A percentile compares a stretch with the other conserved stretches of the same genome.
Conservation (phyloP, 352 stramenopile genomes). For the Phytophthora rubi region DNA sequence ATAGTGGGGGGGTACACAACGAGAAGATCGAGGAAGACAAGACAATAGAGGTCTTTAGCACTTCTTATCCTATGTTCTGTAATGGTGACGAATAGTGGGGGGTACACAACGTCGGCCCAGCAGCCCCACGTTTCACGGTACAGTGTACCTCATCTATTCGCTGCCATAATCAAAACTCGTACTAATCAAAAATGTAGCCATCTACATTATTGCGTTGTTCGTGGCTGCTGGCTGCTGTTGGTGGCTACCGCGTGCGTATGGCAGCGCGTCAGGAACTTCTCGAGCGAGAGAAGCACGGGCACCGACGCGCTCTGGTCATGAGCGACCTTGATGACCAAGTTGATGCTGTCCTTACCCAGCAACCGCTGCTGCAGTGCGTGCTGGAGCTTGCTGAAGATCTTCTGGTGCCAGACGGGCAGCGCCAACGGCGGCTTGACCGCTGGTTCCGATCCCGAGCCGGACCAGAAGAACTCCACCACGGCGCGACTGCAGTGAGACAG, state of each 20-base stretch:
- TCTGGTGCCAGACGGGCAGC: conserved; percentile 57
- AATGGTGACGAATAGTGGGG: too few species aligned
- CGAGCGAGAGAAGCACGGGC: conserved; percentile 42
- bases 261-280: conserved; percentile 55
- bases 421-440: background rate
- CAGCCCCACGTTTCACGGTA: background rate
- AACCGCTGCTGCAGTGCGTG: conserved; percentile 56
- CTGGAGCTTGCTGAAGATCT: conserved; percentile 51
- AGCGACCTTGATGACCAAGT: conserved; percentile 45
- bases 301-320: conserved; percentile 49
- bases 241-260: conserved; percentile 11
- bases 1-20: too few species aligned
- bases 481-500: conserved; percentile 37
- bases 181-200: background rate
- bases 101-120: too few species aligned
- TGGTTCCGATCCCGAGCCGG: background rate
- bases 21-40: background rate
- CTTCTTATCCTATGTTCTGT: too few species aligned
- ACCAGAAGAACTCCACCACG: conserved; percentile 60
- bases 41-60: too few species aligned
- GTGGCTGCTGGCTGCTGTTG: background rate
- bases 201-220: background rate
- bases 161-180: background rate
- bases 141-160: background rate
- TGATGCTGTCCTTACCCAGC: conserved; percentile 63